Conservation (phyloP, 2,329 filamentous ascomycete genomes). For the Teratosphaeria gauchensis region DNA sequence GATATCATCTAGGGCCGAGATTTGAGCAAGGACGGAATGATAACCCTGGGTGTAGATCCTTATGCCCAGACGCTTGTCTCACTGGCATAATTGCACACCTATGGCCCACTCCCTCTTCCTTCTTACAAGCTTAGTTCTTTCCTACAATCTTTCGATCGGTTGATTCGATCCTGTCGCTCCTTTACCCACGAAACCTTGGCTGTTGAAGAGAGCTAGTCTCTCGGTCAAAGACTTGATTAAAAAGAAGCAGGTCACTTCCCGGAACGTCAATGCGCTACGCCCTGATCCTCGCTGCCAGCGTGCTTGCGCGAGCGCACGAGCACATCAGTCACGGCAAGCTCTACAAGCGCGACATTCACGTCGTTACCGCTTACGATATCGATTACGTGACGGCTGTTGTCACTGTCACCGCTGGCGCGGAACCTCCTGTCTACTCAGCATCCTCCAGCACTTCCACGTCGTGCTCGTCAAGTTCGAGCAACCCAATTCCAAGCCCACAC, state of each 20-base stretch:
- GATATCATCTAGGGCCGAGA: too few species aligned
- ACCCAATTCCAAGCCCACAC: not conserved
- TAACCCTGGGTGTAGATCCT: too few species aligned
- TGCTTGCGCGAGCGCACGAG: constrained; percentile 5
- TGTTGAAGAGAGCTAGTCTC: not conserved
- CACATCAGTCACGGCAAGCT: not conserved
- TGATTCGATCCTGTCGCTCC: not conserved
- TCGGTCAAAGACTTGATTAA: not conserved
- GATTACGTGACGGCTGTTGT: not conserved
- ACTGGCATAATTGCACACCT: not conserved
- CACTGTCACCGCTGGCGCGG: not conserved
- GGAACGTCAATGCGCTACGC: constrained; percentile 6
- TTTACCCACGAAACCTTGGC: not conserved
- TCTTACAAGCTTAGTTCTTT: not conserved
- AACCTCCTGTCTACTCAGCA: not conserved
- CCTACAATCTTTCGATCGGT: not conserved
- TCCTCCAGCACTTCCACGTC: constrained; percentile 1
- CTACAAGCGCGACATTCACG: not conserved
- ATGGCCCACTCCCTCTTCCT: not conserved
- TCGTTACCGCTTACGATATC: not conserved
- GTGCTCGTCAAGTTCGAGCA: not conserved
- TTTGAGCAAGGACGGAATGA: too few species aligned
- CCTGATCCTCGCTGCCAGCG: constrained; percentile 6
- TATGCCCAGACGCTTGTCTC: not conserved
- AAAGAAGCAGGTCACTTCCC: too few species aligned